Base-by-base conservation (phyloP, 2,329 filamentous ascomycete species). In the Teratosphaeria epicoccoides region DNA sequence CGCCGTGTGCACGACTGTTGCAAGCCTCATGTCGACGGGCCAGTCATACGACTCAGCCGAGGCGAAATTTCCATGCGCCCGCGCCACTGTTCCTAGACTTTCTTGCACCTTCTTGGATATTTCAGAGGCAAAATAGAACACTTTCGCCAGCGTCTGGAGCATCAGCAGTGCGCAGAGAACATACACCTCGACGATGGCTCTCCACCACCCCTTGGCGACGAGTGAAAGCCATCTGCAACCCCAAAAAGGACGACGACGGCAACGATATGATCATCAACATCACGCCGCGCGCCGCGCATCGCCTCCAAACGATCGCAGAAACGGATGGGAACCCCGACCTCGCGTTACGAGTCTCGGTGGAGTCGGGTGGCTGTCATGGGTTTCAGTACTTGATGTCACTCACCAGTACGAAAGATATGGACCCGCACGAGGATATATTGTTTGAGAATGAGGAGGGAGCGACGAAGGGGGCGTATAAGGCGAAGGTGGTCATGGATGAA, bases 311-410 rank as follows among this genome's bases (percentile, higher is more conserved):
- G 58, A 95, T 75, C 61, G 66, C 68, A 56, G 68, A 59, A 54
- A 74, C 55, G 53, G 76, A 69, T 59, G 54, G 61, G 55, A 94
- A 95, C 66, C 87, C 88, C 2, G 76, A 86, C 63, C 80, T 95
- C 26, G 87, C 89, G 23, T 78, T 98, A n/a, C 87, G 91, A 49
- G 87, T 98, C 59, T 84, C 87, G 55, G 90, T 98, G 53, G 89
- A 95, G 65, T 88, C 85, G 52, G 93, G 93, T 57, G 93, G 93
- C 51, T 98, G 93, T 69, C 93, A 98, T 70, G 93, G 93, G 47
- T 98, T 98, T 69, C 93, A 98, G 68, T 98, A 98, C 66, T 74
- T 95, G 46, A 95, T 98, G 87, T 87, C 84, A 14, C 77, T 97
- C 3, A 84, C 88, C 2, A 81, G 73, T 17, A 68, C 68, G 10